Evolutionary conservation across 805 yeast genomes (phyloP).

Genomic region (Komagataella mondaviorum): DNA sequence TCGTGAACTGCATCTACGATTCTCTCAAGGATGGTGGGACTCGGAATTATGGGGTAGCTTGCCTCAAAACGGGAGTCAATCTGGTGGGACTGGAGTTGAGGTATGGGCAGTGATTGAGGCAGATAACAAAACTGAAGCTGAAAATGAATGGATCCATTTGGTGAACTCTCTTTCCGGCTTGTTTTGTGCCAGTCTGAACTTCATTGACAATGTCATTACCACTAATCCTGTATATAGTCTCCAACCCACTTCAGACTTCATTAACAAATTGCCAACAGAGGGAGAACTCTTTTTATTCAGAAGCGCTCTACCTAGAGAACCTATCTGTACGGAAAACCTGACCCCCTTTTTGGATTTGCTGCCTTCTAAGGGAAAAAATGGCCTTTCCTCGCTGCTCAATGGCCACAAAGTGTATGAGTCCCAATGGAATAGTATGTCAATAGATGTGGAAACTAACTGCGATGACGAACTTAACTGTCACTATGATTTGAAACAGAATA

Average conservation of each 20-base stretch:
- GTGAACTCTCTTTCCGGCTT: constrained; percentile 75
- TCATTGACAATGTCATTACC: constrained; percentile 69
- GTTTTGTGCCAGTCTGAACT: constrained; percentile 90
- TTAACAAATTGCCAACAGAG: constrained; percentile 13
- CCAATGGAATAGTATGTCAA: constrained; percentile 87
- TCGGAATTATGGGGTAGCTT: constrained; percentile 74
- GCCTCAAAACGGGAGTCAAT: constrained; percentile 53
- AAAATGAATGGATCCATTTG: constrained; percentile 53
- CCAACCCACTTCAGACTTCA: constrained; percentile 11
- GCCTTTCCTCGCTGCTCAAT: constrained; percentile 71
- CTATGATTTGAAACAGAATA: constrained; percentile 46
- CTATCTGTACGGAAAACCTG: constrained; percentile 91
- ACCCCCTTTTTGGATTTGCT: constrained; percentile 85
- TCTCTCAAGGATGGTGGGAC: constrained; percentile 95
- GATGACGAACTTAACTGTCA: constrained; percentile 21
- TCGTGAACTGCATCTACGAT: constrained; percentile 69
- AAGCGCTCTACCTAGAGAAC: constrained; percentile 89
- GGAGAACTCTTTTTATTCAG: constrained; percentile 45
- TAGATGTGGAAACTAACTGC: constrained; percentile 59
- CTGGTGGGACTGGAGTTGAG: constrained; percentile 96
- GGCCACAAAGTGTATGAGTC: constrained; percentile 89
- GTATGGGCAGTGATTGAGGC: constrained; percentile 81
- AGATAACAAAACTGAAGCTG: constrained; percentile 34
- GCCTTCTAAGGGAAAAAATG: constrained; percentile 88
- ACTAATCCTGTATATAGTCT: constrained; percentile 44